A percentile compares a stretch with the other conserved stretches of the same genome.
Conservation (phyloP, 78 protist species). For the Emiliania huxleyi region DNA sequence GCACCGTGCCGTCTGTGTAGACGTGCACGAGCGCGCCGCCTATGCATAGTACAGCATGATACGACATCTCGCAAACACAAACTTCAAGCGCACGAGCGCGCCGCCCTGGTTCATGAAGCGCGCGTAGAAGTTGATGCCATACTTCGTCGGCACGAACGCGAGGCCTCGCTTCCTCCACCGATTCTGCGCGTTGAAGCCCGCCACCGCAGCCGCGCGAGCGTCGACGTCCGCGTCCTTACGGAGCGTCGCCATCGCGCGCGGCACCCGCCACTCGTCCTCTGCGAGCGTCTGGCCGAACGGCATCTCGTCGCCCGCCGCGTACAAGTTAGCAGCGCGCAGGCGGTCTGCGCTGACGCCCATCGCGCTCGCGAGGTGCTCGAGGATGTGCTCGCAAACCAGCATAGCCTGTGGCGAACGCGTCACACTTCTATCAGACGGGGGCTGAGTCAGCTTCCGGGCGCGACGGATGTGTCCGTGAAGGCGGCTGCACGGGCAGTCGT, state of each 20-base stretch:
- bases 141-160: slow-evolving; percentile 78
- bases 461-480: too few species aligned
- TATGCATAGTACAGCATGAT: too few species aligned
- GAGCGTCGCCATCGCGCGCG: slow-evolving; percentile 63
- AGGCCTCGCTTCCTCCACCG: slow-evolving; percentile 88
- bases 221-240: neutral
- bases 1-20: slow-evolving; percentile 90
- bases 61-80: too few species aligned
- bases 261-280: slow-evolving; percentile 30
- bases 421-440: too few species aligned
- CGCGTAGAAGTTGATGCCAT: slow-evolving; percentile 82
- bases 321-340: slow-evolving; percentile 76
- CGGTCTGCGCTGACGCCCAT: slow-evolving; percentile 26
- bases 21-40: slow-evolving; percentile 71
- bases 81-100: too few species aligned
- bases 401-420: slow-evolving; percentile 93
- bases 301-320: slow-evolving; percentile 63
- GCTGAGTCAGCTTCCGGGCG: too few species aligned
- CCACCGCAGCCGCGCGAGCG: slow-evolving; percentile 26
- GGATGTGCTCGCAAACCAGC: slow-evolving; percentile 65
- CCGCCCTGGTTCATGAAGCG: slow-evolving; percentile 75
- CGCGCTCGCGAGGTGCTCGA: slow-evolving; percentile 72
- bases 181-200: slow-evolving; percentile 79
- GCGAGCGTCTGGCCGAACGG: neutral
- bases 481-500: too few species aligned